A percentile compares a stretch with the other conserved stretches of the same genome.
Evolutionary conservation across 257 asterid species (phyloP).

Genomic region (Euphrasia confusa): DNA sequence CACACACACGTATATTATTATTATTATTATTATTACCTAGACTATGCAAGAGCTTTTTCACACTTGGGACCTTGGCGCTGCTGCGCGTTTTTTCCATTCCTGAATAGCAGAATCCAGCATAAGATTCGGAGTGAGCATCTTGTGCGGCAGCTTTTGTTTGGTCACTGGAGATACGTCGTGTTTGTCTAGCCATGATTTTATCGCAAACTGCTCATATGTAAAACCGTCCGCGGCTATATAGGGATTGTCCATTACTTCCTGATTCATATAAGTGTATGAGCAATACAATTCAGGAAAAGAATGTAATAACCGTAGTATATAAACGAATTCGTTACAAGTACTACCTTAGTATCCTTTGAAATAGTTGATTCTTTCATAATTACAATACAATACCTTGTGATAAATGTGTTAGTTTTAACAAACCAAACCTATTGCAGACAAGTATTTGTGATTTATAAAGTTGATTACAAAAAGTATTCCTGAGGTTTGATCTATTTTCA

Average conservation of each 20-base stretch:
- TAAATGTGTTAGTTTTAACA: background rate
- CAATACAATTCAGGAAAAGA: slow-evolving; percentile 19
- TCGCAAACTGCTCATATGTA: slow-evolving; percentile 73
- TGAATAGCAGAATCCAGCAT: slow-evolving; percentile 61
- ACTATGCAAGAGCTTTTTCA: background rate
- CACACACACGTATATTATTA: too few species aligned
- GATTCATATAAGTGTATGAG: slow-evolving; percentile 19
- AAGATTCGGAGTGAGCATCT: slow-evolving; percentile 63
- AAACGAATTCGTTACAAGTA: background rate
- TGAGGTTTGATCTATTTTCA: background rate
- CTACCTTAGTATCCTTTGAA: background rate
- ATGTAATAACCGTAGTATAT: background rate
- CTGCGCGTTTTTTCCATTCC: slow-evolving; percentile 45
- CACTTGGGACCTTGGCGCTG: slow-evolving; percentile 13
- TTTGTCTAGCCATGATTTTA: slow-evolving; percentile 59
- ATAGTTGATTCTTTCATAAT: background rate
- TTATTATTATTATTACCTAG: background rate
- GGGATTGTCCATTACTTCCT: slow-evolving; percentile 92
- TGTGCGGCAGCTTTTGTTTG: slow-evolving; percentile 42
- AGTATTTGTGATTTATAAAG: background rate
- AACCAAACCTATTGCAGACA: background rate
- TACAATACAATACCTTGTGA: background rate
- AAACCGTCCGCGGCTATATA: slow-evolving; percentile 83
- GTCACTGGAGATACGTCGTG: slow-evolving; percentile 68
- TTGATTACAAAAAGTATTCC: too few species aligned